Evolutionary conservation across 2,329 filamentous ascomycete species (phyloP).

Genomic region (Ophiostoma quercus): DNA sequence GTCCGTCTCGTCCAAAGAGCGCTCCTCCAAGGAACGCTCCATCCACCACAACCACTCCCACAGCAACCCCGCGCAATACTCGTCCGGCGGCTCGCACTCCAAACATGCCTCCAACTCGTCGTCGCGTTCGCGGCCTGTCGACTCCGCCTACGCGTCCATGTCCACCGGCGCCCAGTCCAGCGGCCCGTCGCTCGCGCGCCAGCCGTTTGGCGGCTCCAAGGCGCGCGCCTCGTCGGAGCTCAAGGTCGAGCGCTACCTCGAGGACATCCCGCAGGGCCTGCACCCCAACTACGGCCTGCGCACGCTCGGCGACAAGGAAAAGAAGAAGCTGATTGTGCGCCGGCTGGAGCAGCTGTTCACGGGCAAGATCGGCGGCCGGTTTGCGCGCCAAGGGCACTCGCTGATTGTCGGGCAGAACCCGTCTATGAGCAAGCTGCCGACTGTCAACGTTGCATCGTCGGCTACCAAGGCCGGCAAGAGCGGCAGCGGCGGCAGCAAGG

Average conservation of each 20-base stretch:
- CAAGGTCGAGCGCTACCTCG: conserved; percentile 64
- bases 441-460: not conserved
- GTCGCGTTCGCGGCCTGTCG: conserved; percentile 49
- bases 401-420: not conserved
- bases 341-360: conserved; percentile 78
- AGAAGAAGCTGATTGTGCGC: conserved; percentile 70
- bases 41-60: conserved; percentile 26
- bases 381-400: conserved; percentile 32
- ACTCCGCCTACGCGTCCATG: conserved; percentile 66
- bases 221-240: conserved; percentile 46
- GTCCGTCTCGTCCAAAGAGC: conserved; percentile 32
- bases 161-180: conserved; percentile 47
- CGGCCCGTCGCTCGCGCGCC: conserved; percentile 38
- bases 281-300: conserved; percentile 51
- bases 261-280: conserved; percentile 65
- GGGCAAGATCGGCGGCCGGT: conserved; percentile 53
- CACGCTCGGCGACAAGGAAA: conserved; percentile 64
- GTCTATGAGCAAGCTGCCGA: not conserved
- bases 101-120: conserved; percentile 52
- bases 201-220: conserved; percentile 35
- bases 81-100: conserved; percentile 41
- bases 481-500: not conserved
- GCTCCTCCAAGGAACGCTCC: conserved; percentile 20
- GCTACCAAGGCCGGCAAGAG: not conserved
- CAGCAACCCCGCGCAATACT: conserved; percentile 32